These are phyloP conservation scores for Graphium sp. DNA, from an alignment of 2,329 filamentous ascomycete genomes.

Conservation along the genomic window DNA sequence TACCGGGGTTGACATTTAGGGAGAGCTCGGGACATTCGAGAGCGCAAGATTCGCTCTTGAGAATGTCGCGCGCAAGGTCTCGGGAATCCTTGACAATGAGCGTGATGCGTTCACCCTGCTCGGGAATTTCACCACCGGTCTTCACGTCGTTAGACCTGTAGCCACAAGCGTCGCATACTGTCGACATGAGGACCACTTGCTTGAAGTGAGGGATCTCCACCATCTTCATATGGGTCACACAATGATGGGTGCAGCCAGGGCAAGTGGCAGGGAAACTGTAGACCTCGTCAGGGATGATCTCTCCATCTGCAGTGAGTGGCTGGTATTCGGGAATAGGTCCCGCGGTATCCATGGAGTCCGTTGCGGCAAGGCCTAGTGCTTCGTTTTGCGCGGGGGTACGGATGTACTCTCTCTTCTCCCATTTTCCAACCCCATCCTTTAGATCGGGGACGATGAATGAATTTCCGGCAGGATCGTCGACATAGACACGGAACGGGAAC, in stretches of 20 bases:
- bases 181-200: conserved; percentile 91
- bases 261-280: conserved; percentile 87
- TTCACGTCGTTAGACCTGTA: conserved; percentile 96
- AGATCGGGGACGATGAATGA: conserved; percentile 88
- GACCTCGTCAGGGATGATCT: conserved; percentile 83
- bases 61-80: conserved; percentile 80
- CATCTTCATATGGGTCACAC: conserved; percentile 95
- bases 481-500: conserved; percentile 74
- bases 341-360: conserved; percentile 33
- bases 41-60: conserved; percentile 88
- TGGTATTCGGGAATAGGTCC: conserved; percentile 28
- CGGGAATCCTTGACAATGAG: conserved; percentile 50
- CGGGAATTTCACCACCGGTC: conserved; percentile 84
- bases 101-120: conserved; percentile 68
- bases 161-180: conserved; percentile 78
- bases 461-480: conserved; percentile 90
- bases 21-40: conserved; percentile 76
- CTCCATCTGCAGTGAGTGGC: conserved; percentile 36
- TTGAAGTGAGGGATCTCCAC: conserved; percentile 97
- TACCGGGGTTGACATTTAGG: conserved; percentile 80
- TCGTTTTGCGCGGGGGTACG: conserved; percentile 78
- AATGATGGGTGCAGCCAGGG: conserved; percentile 74
- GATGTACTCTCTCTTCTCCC: conserved; percentile 69
- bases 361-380: conserved; percentile 58
- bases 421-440: conserved; percentile 68